Evolutionary conservation across 306 rosid species (phyloP).

Genomic region (Purshia tridentata): DNA sequence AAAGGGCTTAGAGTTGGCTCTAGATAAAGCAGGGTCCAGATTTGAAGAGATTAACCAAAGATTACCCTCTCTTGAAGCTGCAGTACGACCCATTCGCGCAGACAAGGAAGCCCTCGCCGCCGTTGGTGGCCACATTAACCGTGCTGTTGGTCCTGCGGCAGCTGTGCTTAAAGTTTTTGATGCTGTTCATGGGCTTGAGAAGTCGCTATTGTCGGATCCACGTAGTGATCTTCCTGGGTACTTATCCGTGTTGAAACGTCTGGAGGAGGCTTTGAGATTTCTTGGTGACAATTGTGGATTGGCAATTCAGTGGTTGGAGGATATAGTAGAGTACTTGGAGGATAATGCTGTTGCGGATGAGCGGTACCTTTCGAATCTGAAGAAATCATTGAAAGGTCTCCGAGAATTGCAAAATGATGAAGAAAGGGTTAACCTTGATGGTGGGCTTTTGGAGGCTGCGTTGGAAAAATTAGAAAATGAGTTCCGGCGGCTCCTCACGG

Average conservation of each 20-base stretch:
- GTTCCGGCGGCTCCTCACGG: constrained; percentile 69
- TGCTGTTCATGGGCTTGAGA: constrained; percentile 97
- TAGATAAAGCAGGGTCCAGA: constrained; percentile 79
- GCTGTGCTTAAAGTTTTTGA: constrained; percentile 98
- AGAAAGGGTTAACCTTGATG: constrained; percentile 64
- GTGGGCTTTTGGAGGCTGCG: constrained; percentile 88
- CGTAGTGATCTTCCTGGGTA: constrained; percentile 80
- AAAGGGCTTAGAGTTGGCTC: constrained; percentile 59
- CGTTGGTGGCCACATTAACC: constrained; percentile 91
- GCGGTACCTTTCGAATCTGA: constrained; percentile 61
- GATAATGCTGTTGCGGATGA: constrained; percentile 79
- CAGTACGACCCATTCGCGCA: constrained; percentile 91
- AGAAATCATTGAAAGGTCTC: constrained; percentile 66
- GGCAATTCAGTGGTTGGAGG: constrained; percentile 98
- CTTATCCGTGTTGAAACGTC: constrained; percentile 83
- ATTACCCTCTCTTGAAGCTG: constrained; percentile 70
- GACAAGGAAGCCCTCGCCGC: constrained; percentile 83
- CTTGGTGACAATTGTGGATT: constrained; percentile 85
- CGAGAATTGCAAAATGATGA: constrained; percentile 59
- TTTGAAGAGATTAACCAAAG: constrained; percentile 70
- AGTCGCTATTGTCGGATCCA: constrained; percentile 78
- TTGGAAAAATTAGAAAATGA: constrained; percentile 80
- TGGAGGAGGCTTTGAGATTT: constrained; percentile 87
- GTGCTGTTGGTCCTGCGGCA: constrained; percentile 96
- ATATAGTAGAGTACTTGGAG: constrained; percentile 92